Evolutionary conservation across 2,329 filamentous ascomycete genomes (phyloP), one percentile per base, ranked within the genome.

Genomic region (Trichophaea hybrida): DNA sequence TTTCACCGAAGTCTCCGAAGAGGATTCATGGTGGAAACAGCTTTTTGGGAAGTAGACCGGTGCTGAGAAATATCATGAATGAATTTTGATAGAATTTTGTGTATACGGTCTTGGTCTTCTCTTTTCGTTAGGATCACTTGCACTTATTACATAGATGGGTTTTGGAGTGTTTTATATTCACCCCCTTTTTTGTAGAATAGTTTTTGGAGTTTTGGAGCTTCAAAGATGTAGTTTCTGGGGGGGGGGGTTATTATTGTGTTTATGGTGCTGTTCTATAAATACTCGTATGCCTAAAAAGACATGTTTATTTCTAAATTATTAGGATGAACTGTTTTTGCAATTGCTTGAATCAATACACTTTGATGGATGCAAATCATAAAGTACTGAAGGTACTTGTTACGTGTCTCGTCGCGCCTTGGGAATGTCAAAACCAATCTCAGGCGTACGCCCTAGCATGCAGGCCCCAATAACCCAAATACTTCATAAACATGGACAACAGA

Each of bases 41-140:
- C 12, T 35, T 34, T 58, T 55, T 61, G 57, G 60, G 17, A n/a
- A 54, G 46, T 4, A 62, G 32, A n/a, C 32, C 50, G 13, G 59
- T 94, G 58, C 76, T 90, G 69, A 80, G 80, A 69, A 85, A 91
- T 75, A 82, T 95, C 64, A 75, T 89, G 67, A 88, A 93, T 72
- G 86, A 89, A 37, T 37, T 53, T 37, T 35, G 24, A 6, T 49
- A 8, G 15, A 49, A 15, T 43, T 43, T 15, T 43, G n/a, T 43
- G 38, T 10, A 43, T 24, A 24, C 24, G 24, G 24, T 24, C 24
- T 24, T 24, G 24, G 24, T 24, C 24, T 24, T 24, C 24, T 43
- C 38, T 43, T 43, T 43, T 10, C 38, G 38, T 10, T 43, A 43
- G 38, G 38, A 15, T 10, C 38, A 43, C 10, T 43, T 4, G 38